These are phyloP conservation scores for Daedaleopsis sinensis DNA, from an alignment of 768 basidiomycete species.

Conservation along the genomic window DNA sequence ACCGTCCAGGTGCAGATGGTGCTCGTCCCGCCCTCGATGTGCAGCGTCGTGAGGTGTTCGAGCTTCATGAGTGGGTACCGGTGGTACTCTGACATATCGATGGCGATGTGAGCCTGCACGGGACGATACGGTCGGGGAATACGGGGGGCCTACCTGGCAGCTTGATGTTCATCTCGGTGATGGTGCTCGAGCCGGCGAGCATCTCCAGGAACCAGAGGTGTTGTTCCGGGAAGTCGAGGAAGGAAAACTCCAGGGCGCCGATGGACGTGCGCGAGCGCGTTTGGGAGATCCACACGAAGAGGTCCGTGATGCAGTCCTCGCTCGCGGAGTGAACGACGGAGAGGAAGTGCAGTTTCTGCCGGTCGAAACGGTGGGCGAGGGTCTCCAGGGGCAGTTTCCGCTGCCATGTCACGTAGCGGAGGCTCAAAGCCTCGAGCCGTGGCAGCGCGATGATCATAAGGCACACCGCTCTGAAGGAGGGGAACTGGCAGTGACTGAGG, in stretches of 20 bases:
- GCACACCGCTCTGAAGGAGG: not conserved
- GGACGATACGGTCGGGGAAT: not conserved
- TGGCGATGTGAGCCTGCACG: not conserved
- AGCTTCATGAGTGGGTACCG: not conserved
- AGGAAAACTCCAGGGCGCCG: not conserved
- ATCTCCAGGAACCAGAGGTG: not conserved
- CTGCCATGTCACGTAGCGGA: not conserved
- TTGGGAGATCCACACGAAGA: not conserved
- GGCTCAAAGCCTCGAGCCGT: not conserved
- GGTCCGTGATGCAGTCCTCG: not conserved
- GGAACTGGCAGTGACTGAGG: not conserved
- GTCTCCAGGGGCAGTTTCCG: not conserved
- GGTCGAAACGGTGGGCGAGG: not conserved
- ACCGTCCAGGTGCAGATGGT: not conserved
- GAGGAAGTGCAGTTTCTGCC: not conserved
- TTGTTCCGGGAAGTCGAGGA: not conserved
- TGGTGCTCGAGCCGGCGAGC: not conserved
- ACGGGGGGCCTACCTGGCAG: not conserved
- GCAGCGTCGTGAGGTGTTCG: not conserved
- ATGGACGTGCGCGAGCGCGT: not conserved
- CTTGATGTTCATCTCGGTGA: not conserved
- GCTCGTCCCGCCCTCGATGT: not conserved
- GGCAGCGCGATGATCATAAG: not conserved
- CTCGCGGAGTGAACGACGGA: not conserved
- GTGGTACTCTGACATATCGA: not conserved